Base-by-base conservation (phyloP, 2,329 filamentous ascomycete species). In the Fusarium liriodendri region DNA sequence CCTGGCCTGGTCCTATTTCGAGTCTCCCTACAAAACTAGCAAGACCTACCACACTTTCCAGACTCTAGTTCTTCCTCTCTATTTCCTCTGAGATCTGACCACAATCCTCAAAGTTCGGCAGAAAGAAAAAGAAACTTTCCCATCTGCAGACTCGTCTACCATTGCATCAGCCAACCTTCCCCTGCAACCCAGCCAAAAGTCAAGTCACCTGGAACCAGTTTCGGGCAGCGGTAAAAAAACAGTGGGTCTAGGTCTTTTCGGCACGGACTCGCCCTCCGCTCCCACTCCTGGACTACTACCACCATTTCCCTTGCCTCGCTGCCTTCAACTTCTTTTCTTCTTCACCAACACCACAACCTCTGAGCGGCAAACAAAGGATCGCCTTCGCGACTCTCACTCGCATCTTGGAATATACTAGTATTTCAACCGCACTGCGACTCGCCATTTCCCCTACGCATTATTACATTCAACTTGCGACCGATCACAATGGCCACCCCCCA, bases 401-500 rank as follows among this genome's bases (percentile, higher is more conserved):
- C 64, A 61, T 25, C 50, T 67, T 70, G 65, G 61, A 72, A 64
- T 74, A 74, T 50, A 62, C 29, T 22, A 59, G 35, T 64, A 68
- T 73, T 71, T 58, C 73, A 66, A 64, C 35, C 63, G 33, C 50
- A 45, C 35, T 27, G 20, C 62, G 37, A 66, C 52, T 64, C 68
- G 45, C 71, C 58, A 40, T 67, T 64, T 35, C 54, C 55, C 62
- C 62, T 58, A 61, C 58, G 57, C 50, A 35, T 64, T 25, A 66
- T 33, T 62, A 60, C 65, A 67, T 62, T 33, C 35, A 65, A 45
- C 62, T 47, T 67, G 55, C 67, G 57, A 74, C 66, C 70, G 69
- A 65, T 45, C 42, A 76, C 70, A 60, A 92, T 92, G 90, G 87
- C 90, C 32, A 88, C 89, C 13, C 90, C 90, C 35, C 85, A 87